Base-by-base conservation (phyloP, 805 yeast species). In the Cyberlindnera xylosilytica region DNA sequence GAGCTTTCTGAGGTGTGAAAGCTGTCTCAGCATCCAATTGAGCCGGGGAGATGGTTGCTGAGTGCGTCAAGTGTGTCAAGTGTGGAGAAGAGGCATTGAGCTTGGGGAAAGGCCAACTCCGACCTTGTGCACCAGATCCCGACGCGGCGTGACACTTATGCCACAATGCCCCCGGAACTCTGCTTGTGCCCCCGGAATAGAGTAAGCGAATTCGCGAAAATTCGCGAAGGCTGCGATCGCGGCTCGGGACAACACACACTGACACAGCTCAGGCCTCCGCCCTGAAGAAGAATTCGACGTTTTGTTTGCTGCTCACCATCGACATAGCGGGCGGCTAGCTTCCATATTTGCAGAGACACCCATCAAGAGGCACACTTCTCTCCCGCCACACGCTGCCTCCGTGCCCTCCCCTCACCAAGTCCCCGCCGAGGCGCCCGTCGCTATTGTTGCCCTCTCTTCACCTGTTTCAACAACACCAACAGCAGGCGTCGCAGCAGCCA, bases 1-100 rank as follows among this genome's bases (percentile, higher is more conserved):
- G 23, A 29, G 32, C 13, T 17, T 29, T 15, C 6, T 7, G 13
- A 17, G 20, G 6, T 19, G 18, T 6, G 9, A 6, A 7, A 29
- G 19, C n/a, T 17, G 18, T 16, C 32, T 29, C 19, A 29, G 32
- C 32, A 29, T 29, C 32, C 32, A 29, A 29, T 29, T 29, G 32
- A 29, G 32, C 16, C 11, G 13, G 32, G 19, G 6, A 8, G 32
- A 13, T 6, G 32, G 18, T 19, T 7, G 9, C 32, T 15, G 20
- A 16, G 19, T 7, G 10, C 4, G 19, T 16, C 13, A 8, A 16
- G 18, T 29, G 32, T 29, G 6, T 15, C 5, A 26, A 26, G 29
- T 26, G 29, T 26, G 29, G 29, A 26, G 29, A 26, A 22, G 24
- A 7, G 10, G 24, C 24, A n/a, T 22, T 10, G 10, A 22, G 24